Evolutionary conservation across 177 flowering plant genomes (phyloP), one percentile per base, ranked within the genome.

Genomic region (Vitis hybrid): DNA sequence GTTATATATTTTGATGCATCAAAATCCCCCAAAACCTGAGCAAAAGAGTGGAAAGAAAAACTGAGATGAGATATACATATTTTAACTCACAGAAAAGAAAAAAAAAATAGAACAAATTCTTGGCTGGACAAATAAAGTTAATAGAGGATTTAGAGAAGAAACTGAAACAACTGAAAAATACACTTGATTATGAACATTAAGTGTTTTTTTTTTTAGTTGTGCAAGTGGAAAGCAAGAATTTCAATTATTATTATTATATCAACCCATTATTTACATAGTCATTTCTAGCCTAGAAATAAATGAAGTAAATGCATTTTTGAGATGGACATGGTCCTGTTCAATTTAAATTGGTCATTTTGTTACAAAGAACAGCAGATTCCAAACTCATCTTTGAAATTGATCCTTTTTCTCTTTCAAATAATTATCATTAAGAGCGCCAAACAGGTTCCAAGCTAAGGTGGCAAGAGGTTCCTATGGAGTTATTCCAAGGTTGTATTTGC

Each of bases 11-110:
- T 83, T 20, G 88, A 78, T 49, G 94, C 68, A 79, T 92, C 83
- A 78, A 89, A 94, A 65, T 92, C 94, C 71, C 97, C 97, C 77
- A 94, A 76, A 1, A 94, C 91, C 98, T 94, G 82, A 67, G 59
- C 16, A 59, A 59, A 60, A 31, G 18, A n/a, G 48, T 8, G 15
- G 48, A 26, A n/a, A 56, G 34, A 3, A 5, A 10, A 18, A 54
- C 3, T 13, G 51, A 14, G 6, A 15, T 15, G 15, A 34, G 14
- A 31, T 45, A 55, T 12, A 34, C 20, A 63, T 20, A 20, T 54
- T 3, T 12, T 15, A 49, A 4, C 45, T 39, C 45, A 51, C 11
- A 45, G 10, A 45, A 18, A n/a, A 18, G n/a, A 18, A n/a, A 18
- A 18, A 13, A 14, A 10, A 62, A 10, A 34, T 19, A 1, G 0